phyloP scores from a whole-genome alignment of 108 stramenopile genomes.

The Nitzschia sp. region DNA sequence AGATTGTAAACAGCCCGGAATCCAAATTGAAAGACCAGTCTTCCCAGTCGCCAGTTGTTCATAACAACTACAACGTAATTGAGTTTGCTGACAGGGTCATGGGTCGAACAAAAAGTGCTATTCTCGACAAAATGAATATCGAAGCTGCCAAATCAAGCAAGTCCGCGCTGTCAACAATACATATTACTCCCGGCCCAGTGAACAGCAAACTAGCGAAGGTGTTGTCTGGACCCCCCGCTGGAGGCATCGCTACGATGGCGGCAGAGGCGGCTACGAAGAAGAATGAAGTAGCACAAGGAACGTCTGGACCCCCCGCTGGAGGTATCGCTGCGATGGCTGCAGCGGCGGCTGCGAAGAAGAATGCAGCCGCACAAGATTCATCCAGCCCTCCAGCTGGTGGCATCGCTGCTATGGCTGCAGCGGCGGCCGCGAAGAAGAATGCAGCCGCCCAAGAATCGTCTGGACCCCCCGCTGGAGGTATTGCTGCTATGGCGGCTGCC shows the following conservation, averaged over 20 bases:
- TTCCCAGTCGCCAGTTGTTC: not conserved
- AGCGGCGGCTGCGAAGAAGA: constrained; percentile 24
- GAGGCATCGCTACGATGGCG: constrained; percentile 18
- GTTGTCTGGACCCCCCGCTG: not conserved
- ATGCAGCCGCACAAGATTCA: not conserved
- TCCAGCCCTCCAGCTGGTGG: not conserved
- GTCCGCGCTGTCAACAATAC: too few relatives aligned
- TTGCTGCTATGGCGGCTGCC: constrained; percentile 38
- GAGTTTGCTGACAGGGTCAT: not conserved
- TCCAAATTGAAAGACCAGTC: not conserved
- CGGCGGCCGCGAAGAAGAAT: not conserved
- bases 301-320: constrained; percentile 3
- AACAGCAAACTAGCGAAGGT: not conserved
- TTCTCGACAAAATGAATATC: too few relatives aligned
- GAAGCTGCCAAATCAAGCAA: too few relatives aligned
- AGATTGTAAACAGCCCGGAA: constrained; percentile 19
- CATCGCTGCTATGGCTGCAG: constrained; percentile 27
- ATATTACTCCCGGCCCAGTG: too few relatives aligned
- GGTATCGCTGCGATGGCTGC: constrained; percentile 41
- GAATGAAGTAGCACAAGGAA: not conserved
- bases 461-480: constrained; percentile 21
- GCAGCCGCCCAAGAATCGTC: not conserved
- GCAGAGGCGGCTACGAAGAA: constrained; percentile 17
- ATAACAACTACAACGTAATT: not conserved
- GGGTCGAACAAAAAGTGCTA: not conserved